Conservation (phyloP, 139 green algal genomes). For the Desmodesmus armatus region DNA sequence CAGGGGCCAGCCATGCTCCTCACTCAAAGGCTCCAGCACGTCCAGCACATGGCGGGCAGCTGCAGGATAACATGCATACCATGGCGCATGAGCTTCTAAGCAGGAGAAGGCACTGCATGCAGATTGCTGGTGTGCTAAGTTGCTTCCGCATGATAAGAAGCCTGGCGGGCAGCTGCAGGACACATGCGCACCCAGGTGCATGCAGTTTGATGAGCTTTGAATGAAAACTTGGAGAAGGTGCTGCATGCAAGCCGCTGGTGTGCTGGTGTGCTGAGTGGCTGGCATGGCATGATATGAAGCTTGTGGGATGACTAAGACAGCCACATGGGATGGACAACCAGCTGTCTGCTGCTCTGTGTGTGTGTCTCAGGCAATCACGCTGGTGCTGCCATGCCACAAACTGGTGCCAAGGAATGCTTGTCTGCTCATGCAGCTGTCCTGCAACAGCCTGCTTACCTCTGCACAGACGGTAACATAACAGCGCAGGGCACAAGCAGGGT, state of each 20-base stretch:
- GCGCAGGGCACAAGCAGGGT: too few species aligned
- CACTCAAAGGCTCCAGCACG: slow-evolving; percentile 61
- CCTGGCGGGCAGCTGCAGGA: neutral
- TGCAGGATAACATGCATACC: slow-evolving; percentile 31
- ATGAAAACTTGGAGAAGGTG: neutral
- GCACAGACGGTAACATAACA: too few species aligned
- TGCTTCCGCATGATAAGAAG: neutral
- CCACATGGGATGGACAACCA: too few species aligned
- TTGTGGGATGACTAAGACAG: too few species aligned
- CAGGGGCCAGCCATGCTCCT: slow-evolving; percentile 74
- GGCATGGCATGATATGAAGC: too few species aligned
- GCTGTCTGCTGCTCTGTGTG: too few species aligned
- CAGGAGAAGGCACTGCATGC: neutral
- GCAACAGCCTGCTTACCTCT: too few species aligned
- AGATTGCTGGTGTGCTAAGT: neutral
- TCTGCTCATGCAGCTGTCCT: too few species aligned
- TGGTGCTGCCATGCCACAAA: too few species aligned
- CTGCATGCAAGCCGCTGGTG: neutral
- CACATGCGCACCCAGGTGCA: neutral
- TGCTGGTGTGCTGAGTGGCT: too few species aligned
- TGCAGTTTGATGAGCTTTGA: neutral
- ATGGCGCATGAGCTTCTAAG: neutral
- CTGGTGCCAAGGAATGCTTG: too few species aligned
- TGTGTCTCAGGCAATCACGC: too few species aligned
- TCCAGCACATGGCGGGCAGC: slow-evolving; percentile 77